Conservation (phyloP, 768 basidiomycete genomes). For the Boletus tomentosulus region DNA sequence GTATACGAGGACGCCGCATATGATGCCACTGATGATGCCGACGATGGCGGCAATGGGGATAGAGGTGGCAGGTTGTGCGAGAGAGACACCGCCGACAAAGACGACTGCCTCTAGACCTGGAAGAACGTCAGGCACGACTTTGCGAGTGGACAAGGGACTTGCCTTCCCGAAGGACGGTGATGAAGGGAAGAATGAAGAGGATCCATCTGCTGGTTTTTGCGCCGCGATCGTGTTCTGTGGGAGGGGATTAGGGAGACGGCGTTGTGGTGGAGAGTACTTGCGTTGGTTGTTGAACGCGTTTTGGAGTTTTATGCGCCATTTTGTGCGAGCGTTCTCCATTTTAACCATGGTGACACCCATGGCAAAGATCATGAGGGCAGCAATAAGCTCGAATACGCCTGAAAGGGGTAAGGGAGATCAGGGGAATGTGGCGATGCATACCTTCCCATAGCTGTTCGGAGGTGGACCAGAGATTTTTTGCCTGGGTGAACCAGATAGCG, state of each 20-base stretch:
- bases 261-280: conserved; percentile 24
- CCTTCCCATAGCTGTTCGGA: conserved; percentile 95
- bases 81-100: conserved; percentile 91
- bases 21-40: conserved; percentile 73
- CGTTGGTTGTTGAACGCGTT: conserved; percentile 65
- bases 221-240: conserved; percentile 42
- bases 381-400: conserved; percentile 71
- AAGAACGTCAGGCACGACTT: not conserved
- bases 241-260: not conserved
- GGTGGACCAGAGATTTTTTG: conserved; percentile 76
- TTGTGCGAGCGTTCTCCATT: conserved; percentile 90
- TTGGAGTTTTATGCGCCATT: conserved; percentile 89
- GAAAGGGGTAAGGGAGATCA: not conserved
- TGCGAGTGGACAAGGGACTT: not conserved
- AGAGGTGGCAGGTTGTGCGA: conserved; percentile 73
- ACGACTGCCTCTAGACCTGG: conserved; percentile 83
- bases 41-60: conserved; percentile 90
- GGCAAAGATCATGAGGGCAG: conserved; percentile 78
- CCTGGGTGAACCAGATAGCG: conserved; percentile 92
- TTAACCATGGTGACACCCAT: conserved; percentile 96
- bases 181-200: conserved; percentile 82
- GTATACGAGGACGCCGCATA: conserved; percentile 76
- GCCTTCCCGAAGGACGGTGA: conserved; percentile 94
- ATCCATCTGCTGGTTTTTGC: conserved; percentile 72
- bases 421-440: conserved; percentile 13